Evolutionary conservation across 2,329 filamentous ascomycete genomes (phyloP), one percentile per base, ranked within the genome.

Genomic region (Colletotrichum chlorophyti): DNA sequence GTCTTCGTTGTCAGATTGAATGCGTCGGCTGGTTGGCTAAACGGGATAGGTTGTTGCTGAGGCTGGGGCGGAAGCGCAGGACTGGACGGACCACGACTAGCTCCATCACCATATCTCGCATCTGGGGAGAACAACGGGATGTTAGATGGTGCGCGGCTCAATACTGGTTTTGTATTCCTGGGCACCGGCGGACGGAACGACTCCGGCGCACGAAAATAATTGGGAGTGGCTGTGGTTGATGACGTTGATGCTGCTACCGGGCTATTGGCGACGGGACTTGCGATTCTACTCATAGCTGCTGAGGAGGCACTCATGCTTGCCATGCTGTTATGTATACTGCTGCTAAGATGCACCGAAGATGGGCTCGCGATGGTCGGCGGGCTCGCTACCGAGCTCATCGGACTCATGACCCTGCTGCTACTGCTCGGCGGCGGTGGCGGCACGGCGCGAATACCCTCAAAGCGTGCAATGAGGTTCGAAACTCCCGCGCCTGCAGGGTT

Each of bases 391-490:
- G 65, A 58, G 40, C 63, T 64, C 12, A 68, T 61, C 40, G 69
- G 59, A 48, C 64, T 72, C 43, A 66, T 63, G 51, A 65, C 62
- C 21, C 58, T 60, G 42, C 67, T 69, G 32, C 66, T 68, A 27
- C 63, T 65, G n/a, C n/a, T n/a, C n/a, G n/a, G n/a, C n/a, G n/a
- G n/a, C n/a, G n/a, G n/a, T 8, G 72, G 71, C 51, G 74, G 68
- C 6, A 69, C 34, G 69, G 73, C 34, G 68, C 68, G 64, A 69
- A 72, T 42, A 65, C 69, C 53, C 50, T 77, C 75, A 63, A 77
- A 77, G 46, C 76, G 74, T 45, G 74, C 72, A 54, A 76, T 71
- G 42, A 77, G 61, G 41, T 73, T 72, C 41, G 73, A 70, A 46
- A 76, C 74, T 34, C 72, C 69, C 29, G 66, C 63, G 21, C 66